phyloP scores from a whole-genome alignment of 139 green algal genomes.

The Coelastrella sp. region DNA sequence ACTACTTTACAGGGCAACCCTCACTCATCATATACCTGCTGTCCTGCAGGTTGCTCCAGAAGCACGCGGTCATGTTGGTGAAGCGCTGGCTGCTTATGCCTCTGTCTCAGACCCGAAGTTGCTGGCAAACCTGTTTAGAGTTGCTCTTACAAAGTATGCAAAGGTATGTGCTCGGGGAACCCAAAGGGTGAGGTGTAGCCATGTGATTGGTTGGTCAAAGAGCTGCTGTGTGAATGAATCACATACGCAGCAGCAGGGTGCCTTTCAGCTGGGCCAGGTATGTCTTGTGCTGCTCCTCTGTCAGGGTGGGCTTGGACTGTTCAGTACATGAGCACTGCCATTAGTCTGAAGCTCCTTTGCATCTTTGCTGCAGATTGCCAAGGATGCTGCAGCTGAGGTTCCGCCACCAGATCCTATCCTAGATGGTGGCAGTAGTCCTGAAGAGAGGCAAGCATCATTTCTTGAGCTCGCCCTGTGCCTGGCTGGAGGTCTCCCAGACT shows the following conservation, averaged over 20 bases:
- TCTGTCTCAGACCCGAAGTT: conserved; percentile 59
- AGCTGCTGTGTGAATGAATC: background rate
- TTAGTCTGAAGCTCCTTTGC: background rate
- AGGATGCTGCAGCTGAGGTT: conserved; percentile 68
- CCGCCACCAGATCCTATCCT: conserved; percentile 63
- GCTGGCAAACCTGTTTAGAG: conserved; percentile 75
- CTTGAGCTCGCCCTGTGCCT: conserved; percentile 88
- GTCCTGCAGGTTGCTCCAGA: conserved; percentile 50
- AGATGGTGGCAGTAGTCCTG: conserved; percentile 74
- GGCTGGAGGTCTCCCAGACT: conserved; percentile 60
- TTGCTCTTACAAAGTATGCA: conserved; percentile 74
- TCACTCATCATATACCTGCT: background rate
- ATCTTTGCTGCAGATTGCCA: background rate
- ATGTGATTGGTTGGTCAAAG: background rate
- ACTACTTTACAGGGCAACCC: too few relatives aligned
- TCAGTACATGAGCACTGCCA: background rate
- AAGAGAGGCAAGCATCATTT: conserved; percentile 79
- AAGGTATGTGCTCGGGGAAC: background rate
- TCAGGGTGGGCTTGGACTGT: background rate
- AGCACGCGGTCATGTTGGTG: conserved; percentile 60
- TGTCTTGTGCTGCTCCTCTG: background rate
- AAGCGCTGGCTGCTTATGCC: conserved; percentile 78
- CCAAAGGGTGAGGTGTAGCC: background rate
- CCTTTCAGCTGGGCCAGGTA: background rate
- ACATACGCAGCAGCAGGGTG: background rate